phyloP scores from a whole-genome alignment of 2,329 filamentous ascomycete genomes.

The Neurospora sp. region DNA sequence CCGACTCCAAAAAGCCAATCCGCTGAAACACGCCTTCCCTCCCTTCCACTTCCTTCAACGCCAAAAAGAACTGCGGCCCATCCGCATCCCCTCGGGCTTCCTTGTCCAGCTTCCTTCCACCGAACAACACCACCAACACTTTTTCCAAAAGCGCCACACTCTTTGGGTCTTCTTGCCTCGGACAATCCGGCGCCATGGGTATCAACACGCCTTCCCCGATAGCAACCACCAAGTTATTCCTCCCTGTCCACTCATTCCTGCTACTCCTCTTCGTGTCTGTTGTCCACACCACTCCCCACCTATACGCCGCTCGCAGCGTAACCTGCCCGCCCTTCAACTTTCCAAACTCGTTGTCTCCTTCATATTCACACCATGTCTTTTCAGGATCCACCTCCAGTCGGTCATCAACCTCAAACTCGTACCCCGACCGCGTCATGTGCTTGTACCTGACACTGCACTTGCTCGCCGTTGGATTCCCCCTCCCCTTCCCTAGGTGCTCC shows the following conservation, averaged over 20 bases:
- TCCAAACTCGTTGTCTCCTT: conserved; percentile 1
- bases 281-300: conserved; percentile 1
- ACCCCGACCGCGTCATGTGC: conserved; percentile 1
- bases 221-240: not conserved
- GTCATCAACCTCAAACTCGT: not conserved
- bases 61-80: conserved; percentile 5
- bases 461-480: not conserved
- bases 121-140: conserved; percentile 5
- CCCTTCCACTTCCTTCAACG: conserved; percentile 2
- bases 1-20: conserved; percentile 7
- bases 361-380: conserved; percentile 4
- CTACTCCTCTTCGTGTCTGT: not conserved
- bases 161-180: conserved; percentile 1
- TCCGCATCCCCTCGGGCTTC: not conserved
- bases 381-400: conserved; percentile 1
- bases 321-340: conserved; percentile 1
- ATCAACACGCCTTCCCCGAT: not conserved
- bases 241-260: not conserved
- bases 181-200: conserved; percentile 3
- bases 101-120: not conserved
- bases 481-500: not conserved
- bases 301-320: not conserved
- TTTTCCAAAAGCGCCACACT: conserved; percentile 1
- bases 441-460: conserved; percentile 3
- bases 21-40: not conserved